Evolutionary conservation across 768 basidiomycete genomes (phyloP).

Genomic region (Leccinum rimulosum): DNA sequence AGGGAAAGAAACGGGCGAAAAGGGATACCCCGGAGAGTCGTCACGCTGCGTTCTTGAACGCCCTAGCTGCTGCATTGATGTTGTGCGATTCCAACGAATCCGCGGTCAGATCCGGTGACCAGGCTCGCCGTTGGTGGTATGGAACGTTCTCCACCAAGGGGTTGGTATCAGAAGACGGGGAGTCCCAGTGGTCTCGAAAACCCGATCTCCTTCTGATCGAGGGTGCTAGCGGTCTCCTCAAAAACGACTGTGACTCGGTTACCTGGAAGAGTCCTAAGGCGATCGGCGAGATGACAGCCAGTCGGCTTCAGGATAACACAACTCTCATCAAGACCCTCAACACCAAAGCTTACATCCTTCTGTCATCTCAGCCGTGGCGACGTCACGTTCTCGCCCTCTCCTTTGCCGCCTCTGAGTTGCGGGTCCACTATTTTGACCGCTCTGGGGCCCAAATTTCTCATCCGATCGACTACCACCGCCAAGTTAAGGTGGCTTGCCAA

Average conservation of each 20-base stretch:
- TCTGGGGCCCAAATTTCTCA: not conserved
- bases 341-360: not conserved
- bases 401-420: not conserved
- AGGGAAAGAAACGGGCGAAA: not conserved
- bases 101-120: too few relatives aligned
- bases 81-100: not conserved
- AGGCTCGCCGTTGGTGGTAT: not conserved
- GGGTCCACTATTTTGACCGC: not conserved
- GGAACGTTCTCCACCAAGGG: not conserved
- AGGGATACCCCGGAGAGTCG: not conserved
- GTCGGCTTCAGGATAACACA: not conserved
- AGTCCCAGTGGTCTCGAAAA: not conserved
- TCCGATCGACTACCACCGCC: not conserved
- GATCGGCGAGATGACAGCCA: not conserved
- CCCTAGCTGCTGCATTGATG: not conserved
- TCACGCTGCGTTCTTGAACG: not conserved
- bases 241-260: not conserved
- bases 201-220: not conserved
- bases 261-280: not conserved
- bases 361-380: not conserved
- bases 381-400: not conserved
- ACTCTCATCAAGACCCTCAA: not conserved
- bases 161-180: not conserved
- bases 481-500: not conserved
- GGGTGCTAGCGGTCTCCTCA: not conserved